A percentile compares a stretch with the other conserved stretches of the same genome.
Evolutionary conservation across 257 asterid species (phyloP).

Genomic region (Cordia subcordata): DNA sequence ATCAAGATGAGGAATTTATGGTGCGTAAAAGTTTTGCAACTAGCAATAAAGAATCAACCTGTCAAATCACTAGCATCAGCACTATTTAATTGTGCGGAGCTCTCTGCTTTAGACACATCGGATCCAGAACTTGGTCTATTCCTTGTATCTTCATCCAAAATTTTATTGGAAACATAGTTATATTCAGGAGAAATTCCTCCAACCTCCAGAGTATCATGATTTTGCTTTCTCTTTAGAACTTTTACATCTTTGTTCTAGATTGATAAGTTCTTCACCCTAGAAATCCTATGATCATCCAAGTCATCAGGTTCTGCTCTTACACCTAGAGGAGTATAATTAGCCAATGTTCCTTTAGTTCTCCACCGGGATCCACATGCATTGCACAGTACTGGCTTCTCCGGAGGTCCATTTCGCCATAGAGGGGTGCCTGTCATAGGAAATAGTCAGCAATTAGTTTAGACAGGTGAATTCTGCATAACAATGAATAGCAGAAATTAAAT

Average conservation of each 20-base stretch:
- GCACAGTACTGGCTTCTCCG: slow-evolving; percentile 97
- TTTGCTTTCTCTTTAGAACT: slow-evolving; percentile 59
- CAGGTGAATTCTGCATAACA: too few species aligned
- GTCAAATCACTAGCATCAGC: slow-evolving; percentile 94
- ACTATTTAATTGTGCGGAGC: slow-evolving; percentile 71
- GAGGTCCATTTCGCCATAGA: slow-evolving; percentile 99
- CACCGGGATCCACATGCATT: slow-evolving; percentile 99
- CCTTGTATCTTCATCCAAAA: slow-evolving; percentile 75
- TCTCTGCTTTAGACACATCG: slow-evolving; percentile 87
- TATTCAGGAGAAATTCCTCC: slow-evolving; percentile 45
- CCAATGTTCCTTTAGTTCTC: slow-evolving; percentile 95
- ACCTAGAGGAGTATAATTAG: slow-evolving; percentile 88
- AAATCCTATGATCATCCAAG: slow-evolving; percentile 50
- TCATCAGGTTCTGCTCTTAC: slow-evolving; percentile 84
- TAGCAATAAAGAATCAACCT: slow-evolving; percentile 43
- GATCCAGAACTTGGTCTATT: slow-evolving; percentile 98
- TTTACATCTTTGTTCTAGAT: slow-evolving; percentile 60
- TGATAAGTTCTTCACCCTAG: slow-evolving; percentile 51
- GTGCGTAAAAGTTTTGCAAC: slow-evolving; percentile 4
- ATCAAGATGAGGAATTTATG: not conserved
- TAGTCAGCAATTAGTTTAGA: not conserved
- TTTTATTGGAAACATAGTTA: slow-evolving; percentile 48
- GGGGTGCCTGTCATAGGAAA: slow-evolving; percentile 88
- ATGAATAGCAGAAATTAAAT: too few species aligned
- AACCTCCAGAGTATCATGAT: slow-evolving; percentile 37